Evolutionary conservation across 805 yeast species (phyloP).

Genomic region (Metschnikowia borealis): DNA sequence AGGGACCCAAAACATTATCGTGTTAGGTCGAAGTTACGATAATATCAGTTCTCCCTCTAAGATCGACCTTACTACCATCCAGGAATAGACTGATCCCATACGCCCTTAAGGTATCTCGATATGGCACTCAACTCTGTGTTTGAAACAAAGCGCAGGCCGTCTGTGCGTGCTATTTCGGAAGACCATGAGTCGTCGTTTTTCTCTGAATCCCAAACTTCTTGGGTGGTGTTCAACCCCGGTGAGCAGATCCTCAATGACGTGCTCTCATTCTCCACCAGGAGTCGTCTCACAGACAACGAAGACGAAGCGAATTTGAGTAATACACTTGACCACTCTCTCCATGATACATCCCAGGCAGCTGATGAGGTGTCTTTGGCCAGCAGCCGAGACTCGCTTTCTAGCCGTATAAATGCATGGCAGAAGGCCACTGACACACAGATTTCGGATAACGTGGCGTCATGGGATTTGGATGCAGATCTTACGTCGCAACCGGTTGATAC

Average conservation of each 20-base stretch:
- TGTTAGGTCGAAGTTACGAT: too few relatives aligned
- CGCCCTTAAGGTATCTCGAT: too few relatives aligned
- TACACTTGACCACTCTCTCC: neutral
- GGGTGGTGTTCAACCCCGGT: constrained; percentile 19
- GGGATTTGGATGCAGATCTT: constrained; percentile 20
- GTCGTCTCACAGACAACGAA: constrained; percentile 14
- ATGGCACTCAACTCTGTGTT: constrained; percentile 17
- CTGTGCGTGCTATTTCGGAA: constrained; percentile 9
- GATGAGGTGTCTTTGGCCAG: neutral
- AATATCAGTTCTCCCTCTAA: too few relatives aligned
- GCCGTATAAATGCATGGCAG: constrained; percentile 18
- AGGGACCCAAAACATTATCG: too few relatives aligned
- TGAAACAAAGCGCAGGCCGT: constrained; percentile 12
- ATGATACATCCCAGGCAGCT: neutral
- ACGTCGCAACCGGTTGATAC: constrained; percentile 11
- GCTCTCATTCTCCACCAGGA: constrained; percentile 17
- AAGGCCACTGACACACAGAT: constrained; percentile 12
- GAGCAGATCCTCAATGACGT: constrained; percentile 14
- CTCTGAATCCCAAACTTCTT: constrained; percentile 18
- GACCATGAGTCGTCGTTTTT: constrained; percentile 14
- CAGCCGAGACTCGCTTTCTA: constrained; percentile 10
- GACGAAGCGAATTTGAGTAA: constrained; percentile 2
- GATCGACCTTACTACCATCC: too few relatives aligned
- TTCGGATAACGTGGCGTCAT: constrained; percentile 18
- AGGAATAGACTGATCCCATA: too few relatives aligned